Evolutionary conservation across 2,329 filamentous ascomycete genomes (phyloP), one percentile per base, ranked within the genome.

Genomic region (Ramularia collo-cygni): DNA sequence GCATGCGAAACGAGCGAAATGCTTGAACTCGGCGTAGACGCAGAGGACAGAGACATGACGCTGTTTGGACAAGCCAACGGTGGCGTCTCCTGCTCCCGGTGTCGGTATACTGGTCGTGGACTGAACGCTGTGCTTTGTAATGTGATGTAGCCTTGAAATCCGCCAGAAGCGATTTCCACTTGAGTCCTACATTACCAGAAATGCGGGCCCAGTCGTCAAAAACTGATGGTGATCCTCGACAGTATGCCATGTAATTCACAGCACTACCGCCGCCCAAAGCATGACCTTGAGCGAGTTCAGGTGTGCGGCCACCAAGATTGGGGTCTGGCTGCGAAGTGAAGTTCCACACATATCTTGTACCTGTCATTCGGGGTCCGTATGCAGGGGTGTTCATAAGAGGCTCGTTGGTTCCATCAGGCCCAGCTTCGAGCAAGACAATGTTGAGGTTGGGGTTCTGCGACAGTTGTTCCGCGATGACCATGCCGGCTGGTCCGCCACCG

Each of bases 381-480:
- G 35, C 48, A 53, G 38, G 53, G 48, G 39, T 65, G 24, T 36
- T 42, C 21, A 42, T 42, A n/a, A 26, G 28, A n/a, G 28, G 17
- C 4, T 38, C 29, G 14, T 43, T 26, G 4, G 31, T 34, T 12
- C 12, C 35, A 29, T 43, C 37, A 12, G 26, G 26, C 15, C 51
- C 50, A 4, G 51, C 50, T 36, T 53, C 52, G 10, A 53, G 43
- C 26, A 55, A 31, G 12, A 45, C 37, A 19, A 54, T 50, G 12
- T 37, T 43, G 26, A 48, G 33, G 35, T 37, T 34, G 12, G 43
- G 28, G 17, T 43, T 26, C 26, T 40, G 12, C 12, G 43, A 46
- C 4, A 42, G 34, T 12, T 27, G 38, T 10, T 44, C 37, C n/a
- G 38, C 45, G 4, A 48, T 5, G 4, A 48, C 41, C 8, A 48